A percentile compares a stretch with the other conserved stretches of the same genome.
These are phyloP conservation scores for Prasinococcaceae sp. DNA, from an alignment of 139 green algal genomes.

Conservation along the genomic window DNA sequence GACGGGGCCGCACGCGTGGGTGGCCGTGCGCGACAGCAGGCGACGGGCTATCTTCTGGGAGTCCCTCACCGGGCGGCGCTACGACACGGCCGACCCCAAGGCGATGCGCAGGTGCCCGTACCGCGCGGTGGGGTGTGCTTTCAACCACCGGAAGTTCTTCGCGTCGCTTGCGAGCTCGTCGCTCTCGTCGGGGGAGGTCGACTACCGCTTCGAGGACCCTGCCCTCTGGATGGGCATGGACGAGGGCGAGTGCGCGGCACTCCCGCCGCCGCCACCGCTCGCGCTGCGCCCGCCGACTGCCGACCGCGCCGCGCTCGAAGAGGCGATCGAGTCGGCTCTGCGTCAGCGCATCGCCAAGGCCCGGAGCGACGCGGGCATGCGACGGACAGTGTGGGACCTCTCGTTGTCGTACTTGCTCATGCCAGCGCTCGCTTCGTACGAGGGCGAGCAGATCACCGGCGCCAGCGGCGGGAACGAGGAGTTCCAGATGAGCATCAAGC, in stretches of 20 bases:
- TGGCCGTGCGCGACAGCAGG: slow-evolving; percentile 17
- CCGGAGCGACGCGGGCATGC: too few relatives aligned
- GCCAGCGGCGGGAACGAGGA: slow-evolving; percentile 29
- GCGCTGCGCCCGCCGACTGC: too few relatives aligned
- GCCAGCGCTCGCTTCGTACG: slow-evolving; percentile 32
- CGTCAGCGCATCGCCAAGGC: too few relatives aligned
- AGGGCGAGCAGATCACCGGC: neutral
- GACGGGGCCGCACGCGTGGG: slow-evolving; percentile 31
- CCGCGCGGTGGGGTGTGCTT: slow-evolving; percentile 26
- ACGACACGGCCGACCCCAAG: slow-evolving; percentile 12
- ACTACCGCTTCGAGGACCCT: too few relatives aligned
- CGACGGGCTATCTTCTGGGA: slow-evolving; percentile 35
- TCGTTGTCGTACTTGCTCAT: slow-evolving; percentile 32
- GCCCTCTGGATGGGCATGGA: too few relatives aligned
- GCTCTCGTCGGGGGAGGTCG: neutral
- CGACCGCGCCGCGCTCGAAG: too few relatives aligned
- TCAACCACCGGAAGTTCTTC: slow-evolving; percentile 35
- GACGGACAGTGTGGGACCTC: slow-evolving; percentile 35
- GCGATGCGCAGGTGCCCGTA: slow-evolving; percentile 22
- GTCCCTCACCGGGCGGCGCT: slow-evolving; percentile 16
- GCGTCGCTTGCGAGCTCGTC: slow-evolving; percentile 5
- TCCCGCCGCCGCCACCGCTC: too few relatives aligned
- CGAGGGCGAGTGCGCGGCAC: too few relatives aligned
- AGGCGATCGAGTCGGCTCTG: too few relatives aligned
- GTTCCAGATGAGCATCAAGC: slow-evolving; percentile 38